These are phyloP conservation scores for Hansenula anomala DNA, from an alignment of 1,139 yeast genomes.

Conservation along the genomic window DNA sequence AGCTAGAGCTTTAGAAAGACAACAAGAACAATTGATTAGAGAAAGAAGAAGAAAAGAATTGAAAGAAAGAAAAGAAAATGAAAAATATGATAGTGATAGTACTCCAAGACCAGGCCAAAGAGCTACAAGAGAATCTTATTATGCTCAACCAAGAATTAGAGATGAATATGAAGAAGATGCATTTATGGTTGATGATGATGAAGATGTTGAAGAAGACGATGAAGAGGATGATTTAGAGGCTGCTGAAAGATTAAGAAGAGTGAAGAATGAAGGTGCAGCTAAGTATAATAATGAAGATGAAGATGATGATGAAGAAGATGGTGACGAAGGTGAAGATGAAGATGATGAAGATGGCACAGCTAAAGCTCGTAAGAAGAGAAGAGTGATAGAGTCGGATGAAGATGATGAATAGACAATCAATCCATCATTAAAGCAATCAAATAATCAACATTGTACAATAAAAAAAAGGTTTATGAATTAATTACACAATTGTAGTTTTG, in stretches of 20 bases:
- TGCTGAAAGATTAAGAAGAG: constrained; percentile 57
- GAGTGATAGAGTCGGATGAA: constrained; percentile 59
- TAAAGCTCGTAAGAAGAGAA: constrained; percentile 39
- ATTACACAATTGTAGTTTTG: too few species aligned
- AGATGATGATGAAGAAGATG: constrained; percentile 34
- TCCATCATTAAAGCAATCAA: too few species aligned
- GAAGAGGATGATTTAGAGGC: constrained; percentile 56
- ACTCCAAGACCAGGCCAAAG: constrained; percentile 22
- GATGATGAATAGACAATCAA: constrained; percentile 37
- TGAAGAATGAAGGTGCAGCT: constrained; percentile 55
- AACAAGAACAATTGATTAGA: constrained; percentile 65
- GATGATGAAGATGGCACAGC: constrained; percentile 15
- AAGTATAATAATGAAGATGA: constrained; percentile 34
- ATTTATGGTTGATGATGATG: constrained; percentile 41
- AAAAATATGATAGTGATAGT: constrained; percentile 37
- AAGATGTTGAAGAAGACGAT: constrained; percentile 42
- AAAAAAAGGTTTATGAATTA: too few species aligned
- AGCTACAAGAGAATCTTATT: constrained; percentile 22
- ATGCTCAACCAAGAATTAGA: constrained; percentile 18
- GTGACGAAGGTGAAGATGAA: constrained; percentile 22
- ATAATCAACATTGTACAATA: not conserved
- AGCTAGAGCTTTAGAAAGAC: constrained; percentile 77
- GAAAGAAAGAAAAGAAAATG: constrained; percentile 51
- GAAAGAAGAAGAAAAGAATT: constrained; percentile 63
- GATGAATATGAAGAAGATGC: constrained; percentile 42